phyloP scores from a whole-genome alignment of 164 flowering plant genomes.

The Vitis cinerea region DNA sequence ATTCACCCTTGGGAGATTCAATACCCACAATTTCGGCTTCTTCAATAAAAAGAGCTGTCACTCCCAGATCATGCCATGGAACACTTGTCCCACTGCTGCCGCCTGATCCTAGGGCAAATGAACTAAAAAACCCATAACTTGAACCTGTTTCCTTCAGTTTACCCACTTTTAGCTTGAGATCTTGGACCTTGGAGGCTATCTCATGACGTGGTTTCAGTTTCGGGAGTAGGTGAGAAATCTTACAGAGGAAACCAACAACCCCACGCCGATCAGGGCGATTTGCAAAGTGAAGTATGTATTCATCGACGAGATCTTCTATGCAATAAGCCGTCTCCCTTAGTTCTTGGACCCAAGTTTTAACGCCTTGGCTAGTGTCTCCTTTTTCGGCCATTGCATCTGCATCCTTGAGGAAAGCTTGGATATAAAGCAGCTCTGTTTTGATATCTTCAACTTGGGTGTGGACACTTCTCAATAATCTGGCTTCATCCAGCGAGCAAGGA shows the following conservation, averaged over 20 bases:
- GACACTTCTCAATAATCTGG: no score
- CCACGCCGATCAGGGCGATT: background rate
- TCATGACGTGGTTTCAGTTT: background rate
- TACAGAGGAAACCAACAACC: background rate
- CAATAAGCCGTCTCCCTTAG: conserved; percentile 4
- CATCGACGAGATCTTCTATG: conserved; percentile 19
- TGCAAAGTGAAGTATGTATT: background rate
- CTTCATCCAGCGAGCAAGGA: no score
- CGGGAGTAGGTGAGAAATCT: background rate
- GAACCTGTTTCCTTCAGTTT: background rate
- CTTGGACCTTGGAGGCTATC: conserved; percentile 3
- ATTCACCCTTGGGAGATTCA: background rate
- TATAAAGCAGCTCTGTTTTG: conserved; percentile 7
- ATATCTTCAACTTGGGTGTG: no score
- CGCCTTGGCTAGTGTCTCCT: background rate
- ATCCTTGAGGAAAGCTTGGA: conserved; percentile 12
- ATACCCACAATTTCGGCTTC: conserved; percentile 17
- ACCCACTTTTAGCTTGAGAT: background rate
- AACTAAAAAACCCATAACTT: background rate
- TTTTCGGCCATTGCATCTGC: conserved; percentile 5
- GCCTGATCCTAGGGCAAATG: background rate
- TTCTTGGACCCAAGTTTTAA: conserved; percentile 14
- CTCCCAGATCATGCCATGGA: conserved; percentile 4
- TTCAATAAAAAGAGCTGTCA: conserved; percentile 4
- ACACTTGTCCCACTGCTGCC: background rate